phyloP scores from a whole-genome alignment of 768 basidiomycete species.

The Leucogyrophana mollusca region DNA sequence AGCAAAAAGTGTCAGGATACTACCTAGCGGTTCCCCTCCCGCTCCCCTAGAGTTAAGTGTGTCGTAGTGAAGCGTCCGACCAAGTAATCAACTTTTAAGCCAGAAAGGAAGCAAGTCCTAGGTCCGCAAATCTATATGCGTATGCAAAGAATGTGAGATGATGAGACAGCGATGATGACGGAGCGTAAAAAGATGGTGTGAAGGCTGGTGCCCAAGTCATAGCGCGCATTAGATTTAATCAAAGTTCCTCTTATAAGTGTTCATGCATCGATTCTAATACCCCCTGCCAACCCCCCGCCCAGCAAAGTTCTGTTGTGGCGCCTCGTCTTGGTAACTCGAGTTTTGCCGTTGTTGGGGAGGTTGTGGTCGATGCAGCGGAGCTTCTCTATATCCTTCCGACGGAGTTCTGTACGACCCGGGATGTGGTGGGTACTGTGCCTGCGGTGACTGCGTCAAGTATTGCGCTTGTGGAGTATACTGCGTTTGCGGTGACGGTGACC shows the following conservation, averaged over 20 bases:
- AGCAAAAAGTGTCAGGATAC: slow-evolving; percentile 4
- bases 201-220: slow-evolving; percentile 12
- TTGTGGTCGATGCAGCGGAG: slow-evolving; percentile 61
- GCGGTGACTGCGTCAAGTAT: slow-evolving; percentile 40
- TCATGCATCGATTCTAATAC: no score
- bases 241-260: no score
- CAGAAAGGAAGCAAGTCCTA: background rate
- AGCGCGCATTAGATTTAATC: slow-evolving; percentile 1
- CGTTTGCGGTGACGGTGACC: slow-evolving; percentile 31
- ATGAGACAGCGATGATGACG: slow-evolving; percentile 10
- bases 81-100: slow-evolving; percentile 4
- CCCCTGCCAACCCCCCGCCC: slow-evolving; percentile 30
- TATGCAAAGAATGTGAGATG: slow-evolving; percentile 9
- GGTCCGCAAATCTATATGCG: slow-evolving; percentile 10
- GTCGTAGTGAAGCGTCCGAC: slow-evolving; percentile 1
- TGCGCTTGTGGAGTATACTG: slow-evolving; percentile 35
- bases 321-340: slow-evolving; percentile 13
- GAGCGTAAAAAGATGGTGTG: slow-evolving; percentile 1
- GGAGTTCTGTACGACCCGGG: slow-evolving; percentile 21
- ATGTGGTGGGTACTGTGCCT: slow-evolving; percentile 39
- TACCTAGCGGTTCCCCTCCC: slow-evolving; percentile 7
- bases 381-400: slow-evolving; percentile 48
- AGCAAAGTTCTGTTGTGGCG: slow-evolving; percentile 21
- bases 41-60: slow-evolving; percentile 2
- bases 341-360: slow-evolving; percentile 20